Conservation (phyloP, 2,329 filamentous ascomycete genomes). For the Emergomyces orientalis region DNA sequence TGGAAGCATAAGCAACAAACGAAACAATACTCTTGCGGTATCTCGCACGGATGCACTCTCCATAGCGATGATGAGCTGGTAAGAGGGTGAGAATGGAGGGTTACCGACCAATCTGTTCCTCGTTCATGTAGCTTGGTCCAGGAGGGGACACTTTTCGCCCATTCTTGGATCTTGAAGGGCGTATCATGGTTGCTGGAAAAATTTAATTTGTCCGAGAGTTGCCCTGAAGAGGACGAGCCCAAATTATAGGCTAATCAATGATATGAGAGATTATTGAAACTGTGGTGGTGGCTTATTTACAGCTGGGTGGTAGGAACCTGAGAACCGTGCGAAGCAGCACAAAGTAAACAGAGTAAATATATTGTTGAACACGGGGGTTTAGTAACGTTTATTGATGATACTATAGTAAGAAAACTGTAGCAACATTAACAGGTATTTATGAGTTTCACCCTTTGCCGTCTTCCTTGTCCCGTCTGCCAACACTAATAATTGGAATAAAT, state of each 20-base stretch:
- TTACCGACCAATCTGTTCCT: conserved; percentile 39
- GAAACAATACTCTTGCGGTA: neutral
- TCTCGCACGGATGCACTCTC: neutral
- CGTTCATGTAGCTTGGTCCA: conserved; percentile 39
- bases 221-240: neutral
- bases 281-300: neutral
- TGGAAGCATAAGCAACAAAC: conserved; percentile 14
- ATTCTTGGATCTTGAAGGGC: conserved; percentile 30
- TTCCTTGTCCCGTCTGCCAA: neutral
- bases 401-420: neutral
- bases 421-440: neutral
- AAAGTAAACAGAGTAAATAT: neutral
- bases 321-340: too few species aligned
- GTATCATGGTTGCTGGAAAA: conserved; percentile 26
- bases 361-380: neutral
- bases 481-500: too few species aligned
- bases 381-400: neutral
- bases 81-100: neutral
- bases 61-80: neutral
- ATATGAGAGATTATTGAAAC: neutral
- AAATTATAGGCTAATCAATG: neutral
- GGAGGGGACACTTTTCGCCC: conserved; percentile 40
- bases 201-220: neutral
- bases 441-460: neutral
- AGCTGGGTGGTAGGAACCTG: neutral